Conservation (phyloP, 2,329 filamentous ascomycete species). For the Aspergillus sp. region DNA sequence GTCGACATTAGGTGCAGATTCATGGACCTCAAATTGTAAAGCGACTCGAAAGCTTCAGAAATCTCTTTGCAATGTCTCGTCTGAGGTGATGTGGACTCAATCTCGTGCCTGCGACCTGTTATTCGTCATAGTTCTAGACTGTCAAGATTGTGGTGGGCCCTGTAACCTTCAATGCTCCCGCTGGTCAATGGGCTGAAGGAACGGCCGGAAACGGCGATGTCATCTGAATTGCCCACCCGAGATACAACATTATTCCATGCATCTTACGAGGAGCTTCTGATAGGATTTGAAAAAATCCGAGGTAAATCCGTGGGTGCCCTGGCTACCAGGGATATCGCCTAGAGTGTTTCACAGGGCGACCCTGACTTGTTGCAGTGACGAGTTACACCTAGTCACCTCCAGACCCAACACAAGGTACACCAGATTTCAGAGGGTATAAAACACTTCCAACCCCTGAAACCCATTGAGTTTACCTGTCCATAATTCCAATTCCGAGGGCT, state of each 20-base stretch:
- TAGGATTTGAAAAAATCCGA: background rate
- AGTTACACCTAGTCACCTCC: background rate
- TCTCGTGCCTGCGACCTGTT: background rate
- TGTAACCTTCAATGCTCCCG: slow-evolving; percentile 8
- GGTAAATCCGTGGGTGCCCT: no score
- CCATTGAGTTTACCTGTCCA: background rate
- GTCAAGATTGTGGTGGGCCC: slow-evolving; percentile 2
- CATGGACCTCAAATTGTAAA: background rate
- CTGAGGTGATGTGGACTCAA: background rate
- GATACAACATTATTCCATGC: slow-evolving; percentile 6
- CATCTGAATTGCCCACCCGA: background rate
- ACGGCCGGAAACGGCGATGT: slow-evolving; percentile 13
- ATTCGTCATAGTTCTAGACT: slow-evolving; percentile 9
- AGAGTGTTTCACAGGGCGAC: slow-evolving; percentile 6
- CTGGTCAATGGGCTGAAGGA: background rate
- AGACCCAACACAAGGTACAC: background rate
- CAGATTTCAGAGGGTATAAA: slow-evolving; percentile 10
- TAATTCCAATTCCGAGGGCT: background rate
- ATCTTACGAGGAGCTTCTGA: background rate
- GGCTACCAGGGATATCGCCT: background rate
- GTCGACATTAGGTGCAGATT: no score
- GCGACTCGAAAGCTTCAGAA: background rate
- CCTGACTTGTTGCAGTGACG: slow-evolving; percentile 14
- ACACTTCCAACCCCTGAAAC: slow-evolving; percentile 4
- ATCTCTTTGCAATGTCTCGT: background rate